Evolutionary conservation across 345 rosid genomes (phyloP), one percentile per base, ranked within the genome.

Genomic region (Aegle marmelos): DNA sequence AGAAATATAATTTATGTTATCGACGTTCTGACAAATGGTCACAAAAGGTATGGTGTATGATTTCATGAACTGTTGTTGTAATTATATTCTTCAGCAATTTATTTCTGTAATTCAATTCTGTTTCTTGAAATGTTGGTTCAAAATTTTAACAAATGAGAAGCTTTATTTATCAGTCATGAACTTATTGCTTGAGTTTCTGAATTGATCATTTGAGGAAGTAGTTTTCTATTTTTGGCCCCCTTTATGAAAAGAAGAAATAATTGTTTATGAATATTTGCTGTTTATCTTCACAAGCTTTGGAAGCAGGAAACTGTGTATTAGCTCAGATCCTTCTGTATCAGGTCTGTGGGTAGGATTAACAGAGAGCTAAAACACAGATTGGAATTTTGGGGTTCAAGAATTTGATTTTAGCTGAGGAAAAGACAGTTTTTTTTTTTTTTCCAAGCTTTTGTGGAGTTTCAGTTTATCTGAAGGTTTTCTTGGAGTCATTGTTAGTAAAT

Each of bases 1-100:
- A 89, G 84, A 57, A 54, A 66, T 75, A 10, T 45, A 72, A 61
- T 68, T 72, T 60, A 59, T 48, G 61, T 31, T 66, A 64, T 56
- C n/a, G 31, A 37, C 48, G 45, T 60, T 76, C 9, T 57, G 25
- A 67, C 59, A 66, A 39, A 60, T 66, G 45, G 57, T 39, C 34
- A 24, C 64, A 37, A 27, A 75, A 36, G 70, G 28, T 31, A 9
- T 58, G 9, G 33, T 22, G 41, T 78, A 31, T 53, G 62, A 64
- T 13, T 76, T 31, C 75, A 37, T 65, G 48, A 68, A 19, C 22
- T 75, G 27, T 69, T 67, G 78, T 80, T 78, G 70, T 68, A 68
- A 45, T 70, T 63, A 54, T 53, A 67, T 63, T 60, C 39, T 54
- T 67, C 59, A 21, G 27, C 39, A 57, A 65, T 65, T 65, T 50